Conservation (phyloP, 164 flowering plant genomes). For the Umbilicus rupestris region DNA sequence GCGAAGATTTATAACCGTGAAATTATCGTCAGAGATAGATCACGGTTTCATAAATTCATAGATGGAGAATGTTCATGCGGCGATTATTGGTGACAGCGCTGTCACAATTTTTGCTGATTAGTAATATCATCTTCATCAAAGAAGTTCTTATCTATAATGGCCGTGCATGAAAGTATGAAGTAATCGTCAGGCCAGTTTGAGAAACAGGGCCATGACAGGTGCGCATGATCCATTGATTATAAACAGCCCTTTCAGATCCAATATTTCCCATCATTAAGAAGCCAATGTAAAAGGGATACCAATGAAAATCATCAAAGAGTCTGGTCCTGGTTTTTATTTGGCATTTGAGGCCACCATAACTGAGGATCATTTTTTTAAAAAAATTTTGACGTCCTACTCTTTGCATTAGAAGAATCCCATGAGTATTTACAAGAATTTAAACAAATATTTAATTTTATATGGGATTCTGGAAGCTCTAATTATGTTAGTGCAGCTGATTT, state of each 20-base stretch:
- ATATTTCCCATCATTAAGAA: neutral
- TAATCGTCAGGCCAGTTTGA: too few species aligned
- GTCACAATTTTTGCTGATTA: neutral
- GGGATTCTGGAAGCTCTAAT: neutral
- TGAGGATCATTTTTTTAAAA: neutral
- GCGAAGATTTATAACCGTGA: constrained; percentile 69
- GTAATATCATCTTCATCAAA: neutral
- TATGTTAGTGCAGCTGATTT: too few species aligned
- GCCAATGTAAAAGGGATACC: too few species aligned
- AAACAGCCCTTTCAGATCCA: too few species aligned
- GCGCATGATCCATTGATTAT: too few species aligned
- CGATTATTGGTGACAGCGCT: constrained; percentile 63
- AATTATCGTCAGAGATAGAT: constrained; percentile 70
- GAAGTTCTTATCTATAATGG: neutral
- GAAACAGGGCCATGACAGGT: too few species aligned
- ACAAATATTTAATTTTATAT: neutral
- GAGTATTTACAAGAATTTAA: neutral
- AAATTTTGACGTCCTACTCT: too few species aligned
- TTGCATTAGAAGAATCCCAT: too few species aligned
- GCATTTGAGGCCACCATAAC: neutral
- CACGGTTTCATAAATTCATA: constrained; percentile 65
- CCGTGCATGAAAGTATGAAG: too few species aligned
- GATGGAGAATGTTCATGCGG: constrained; percentile 74
- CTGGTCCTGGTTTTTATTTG: neutral
- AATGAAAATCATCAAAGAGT: too few species aligned